Evolutionary conservation across 129 eudicot species (phyloP).

Genomic region (Lactuca sativa): DNA sequence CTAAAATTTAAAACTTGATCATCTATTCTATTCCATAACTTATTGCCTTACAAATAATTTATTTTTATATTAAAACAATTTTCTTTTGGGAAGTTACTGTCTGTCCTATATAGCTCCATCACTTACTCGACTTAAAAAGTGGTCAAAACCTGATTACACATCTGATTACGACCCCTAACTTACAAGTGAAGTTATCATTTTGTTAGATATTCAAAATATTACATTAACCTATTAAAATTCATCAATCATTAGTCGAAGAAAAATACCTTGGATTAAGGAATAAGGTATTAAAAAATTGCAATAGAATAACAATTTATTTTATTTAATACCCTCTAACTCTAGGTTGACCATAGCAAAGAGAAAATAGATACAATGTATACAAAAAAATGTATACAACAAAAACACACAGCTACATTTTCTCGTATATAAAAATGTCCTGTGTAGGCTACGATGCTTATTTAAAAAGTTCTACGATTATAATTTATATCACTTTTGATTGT

Average conservation of each 20-base stretch:
- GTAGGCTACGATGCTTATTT: background rate
- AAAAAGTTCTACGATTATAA: background rate
- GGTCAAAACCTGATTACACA: too few species aligned
- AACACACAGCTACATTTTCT: background rate
- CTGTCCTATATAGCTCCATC: too few species aligned
- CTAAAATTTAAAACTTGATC: too few species aligned
- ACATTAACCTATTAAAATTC: background rate
- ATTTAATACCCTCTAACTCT: constrained; percentile 4
- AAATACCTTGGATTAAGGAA: background rate
- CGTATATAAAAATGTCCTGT: background rate
- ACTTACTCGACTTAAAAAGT: too few species aligned
- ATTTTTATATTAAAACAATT: too few species aligned
- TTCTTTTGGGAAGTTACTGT: too few species aligned
- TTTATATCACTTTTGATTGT: too few species aligned
- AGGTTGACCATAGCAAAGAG: constrained; percentile 11
- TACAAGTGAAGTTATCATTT: too few species aligned
- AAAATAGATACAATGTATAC: constrained; percentile 19
- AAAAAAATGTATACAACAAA: background rate
- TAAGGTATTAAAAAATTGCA: background rate
- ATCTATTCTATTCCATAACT: too few species aligned
- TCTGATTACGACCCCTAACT: too few species aligned
- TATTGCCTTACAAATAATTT: too few species aligned
- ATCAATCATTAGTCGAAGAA: background rate
- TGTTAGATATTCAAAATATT: too few species aligned
- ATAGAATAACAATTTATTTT: background rate